phyloP scores from a whole-genome alignment of 1,139 yeast species.

The Debaryomycetaceae sp. region DNA sequence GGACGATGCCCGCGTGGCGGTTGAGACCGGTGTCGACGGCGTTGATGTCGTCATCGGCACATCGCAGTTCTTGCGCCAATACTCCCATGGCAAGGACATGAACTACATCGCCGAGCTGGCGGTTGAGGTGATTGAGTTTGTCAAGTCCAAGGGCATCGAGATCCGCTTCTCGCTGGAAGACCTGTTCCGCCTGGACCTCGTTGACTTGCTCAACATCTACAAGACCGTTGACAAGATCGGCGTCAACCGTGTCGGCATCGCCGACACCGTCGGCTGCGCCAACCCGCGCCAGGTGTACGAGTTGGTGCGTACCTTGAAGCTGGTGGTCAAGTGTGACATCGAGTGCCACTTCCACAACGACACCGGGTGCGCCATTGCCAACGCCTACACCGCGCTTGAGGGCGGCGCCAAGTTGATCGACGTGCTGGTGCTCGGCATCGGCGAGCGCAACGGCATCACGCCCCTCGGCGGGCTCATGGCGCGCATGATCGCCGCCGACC shows the following conservation, averaged over 20 bases:
- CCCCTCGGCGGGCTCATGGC: constrained; percentile 63
- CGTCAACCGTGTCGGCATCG: constrained; percentile 57
- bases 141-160: constrained; percentile 55
- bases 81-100: constrained; percentile 55
- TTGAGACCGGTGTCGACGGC: constrained; percentile 59
- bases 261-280: constrained; percentile 61
- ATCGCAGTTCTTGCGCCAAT: constrained; percentile 49
- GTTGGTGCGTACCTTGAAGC: constrained; percentile 52
- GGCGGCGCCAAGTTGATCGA: constrained; percentile 59
- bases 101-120: constrained; percentile 49
- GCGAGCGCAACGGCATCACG: constrained; percentile 59
- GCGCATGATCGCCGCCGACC: constrained; percentile 57
- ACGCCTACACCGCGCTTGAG: constrained; percentile 57
- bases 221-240: constrained; percentile 57
- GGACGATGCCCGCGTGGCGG: constrained; percentile 57
- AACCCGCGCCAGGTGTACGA: constrained; percentile 60
- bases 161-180: constrained; percentile 56
- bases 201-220: constrained; percentile 52
- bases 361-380: constrained; percentile 60
- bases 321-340: constrained; percentile 53
- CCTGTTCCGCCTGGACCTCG: constrained; percentile 55
- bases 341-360: constrained; percentile 61
- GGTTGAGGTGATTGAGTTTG: constrained; percentile 53
- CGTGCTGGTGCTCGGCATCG: constrained; percentile 55
- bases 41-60: constrained; percentile 59